Conservation (phyloP, 2,329 filamentous ascomycete genomes). For the Aspergillus jensenii region DNA sequence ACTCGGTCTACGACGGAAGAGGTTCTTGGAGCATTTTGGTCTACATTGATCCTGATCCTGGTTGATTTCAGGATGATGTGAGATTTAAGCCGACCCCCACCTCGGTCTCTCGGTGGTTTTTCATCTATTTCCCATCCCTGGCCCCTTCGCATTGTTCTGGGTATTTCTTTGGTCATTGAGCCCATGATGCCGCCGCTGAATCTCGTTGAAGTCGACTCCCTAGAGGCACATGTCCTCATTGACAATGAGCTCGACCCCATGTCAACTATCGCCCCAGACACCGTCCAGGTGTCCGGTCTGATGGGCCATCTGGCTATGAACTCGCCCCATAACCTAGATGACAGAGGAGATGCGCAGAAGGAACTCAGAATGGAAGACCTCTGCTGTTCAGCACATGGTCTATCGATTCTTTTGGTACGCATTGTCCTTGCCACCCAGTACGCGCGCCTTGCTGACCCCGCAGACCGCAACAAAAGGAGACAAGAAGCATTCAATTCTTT, state of each 20-base stretch:
- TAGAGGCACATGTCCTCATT: constrained; percentile 53
- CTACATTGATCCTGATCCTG: background rate
- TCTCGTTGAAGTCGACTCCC: constrained; percentile 44
- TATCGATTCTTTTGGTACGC: constrained; percentile 53
- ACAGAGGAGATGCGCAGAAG: constrained; percentile 43
- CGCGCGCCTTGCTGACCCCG: background rate
- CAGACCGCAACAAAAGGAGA: constrained; percentile 50
- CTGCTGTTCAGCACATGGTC: constrained; percentile 56
- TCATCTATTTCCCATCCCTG: background rate
- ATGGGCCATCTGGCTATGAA: constrained; percentile 44
- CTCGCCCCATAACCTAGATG: constrained; percentile 32
- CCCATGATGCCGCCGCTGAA: constrained; percentile 13
- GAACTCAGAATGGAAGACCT: constrained; percentile 53
- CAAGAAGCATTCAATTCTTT: constrained; percentile 49
- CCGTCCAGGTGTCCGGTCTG: constrained; percentile 44
- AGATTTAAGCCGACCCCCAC: background rate
- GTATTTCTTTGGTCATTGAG: too few relatives aligned
- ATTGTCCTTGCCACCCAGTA: background rate
- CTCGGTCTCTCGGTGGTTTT: background rate
- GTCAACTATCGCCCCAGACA: constrained; percentile 47
- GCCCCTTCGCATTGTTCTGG: background rate
- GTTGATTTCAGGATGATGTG: constrained; percentile 1
- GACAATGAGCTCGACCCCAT: constrained; percentile 58
- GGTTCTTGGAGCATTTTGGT: background rate
- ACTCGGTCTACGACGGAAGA: background rate